phyloP scores from a whole-genome alignment of 2,329 filamentous ascomycete species.

The Clonostachys byssicola region DNA sequence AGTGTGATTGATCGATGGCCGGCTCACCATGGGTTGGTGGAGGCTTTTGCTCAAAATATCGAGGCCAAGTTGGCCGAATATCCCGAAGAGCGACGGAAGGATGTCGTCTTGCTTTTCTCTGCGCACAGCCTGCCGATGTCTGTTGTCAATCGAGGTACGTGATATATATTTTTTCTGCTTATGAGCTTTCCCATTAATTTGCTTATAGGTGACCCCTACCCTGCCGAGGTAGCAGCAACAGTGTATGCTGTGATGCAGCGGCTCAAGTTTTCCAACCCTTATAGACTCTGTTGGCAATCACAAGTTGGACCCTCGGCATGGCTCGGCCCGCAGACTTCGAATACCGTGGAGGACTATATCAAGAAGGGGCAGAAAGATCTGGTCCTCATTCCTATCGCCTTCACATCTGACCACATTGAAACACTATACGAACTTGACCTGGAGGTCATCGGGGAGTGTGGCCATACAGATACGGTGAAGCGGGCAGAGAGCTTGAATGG shows the following conservation, averaged over 20 bases:
- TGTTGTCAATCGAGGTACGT: constrained; percentile 66
- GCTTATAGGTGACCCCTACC: constrained; percentile 77
- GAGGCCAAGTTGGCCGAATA: constrained; percentile 82
- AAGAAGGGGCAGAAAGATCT: constrained; percentile 89
- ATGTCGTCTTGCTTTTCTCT: constrained; percentile 87
- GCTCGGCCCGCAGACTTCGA: constrained; percentile 89
- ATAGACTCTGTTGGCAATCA: constrained; percentile 95
- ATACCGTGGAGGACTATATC: constrained; percentile 84
- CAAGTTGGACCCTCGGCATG: constrained; percentile 94
- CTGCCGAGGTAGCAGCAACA: constrained; percentile 90
- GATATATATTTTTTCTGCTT: no score
- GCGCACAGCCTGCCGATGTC: constrained; percentile 96
- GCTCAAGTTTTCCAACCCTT: constrained; percentile 82
- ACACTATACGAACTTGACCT: constrained; percentile 91
- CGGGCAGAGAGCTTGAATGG: constrained; percentile 90
- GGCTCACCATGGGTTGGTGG: constrained; percentile 81
- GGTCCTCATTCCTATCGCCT: constrained; percentile 89
- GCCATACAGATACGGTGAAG: constrained; percentile 76
- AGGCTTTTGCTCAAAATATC: constrained; percentile 90
- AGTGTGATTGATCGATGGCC: constrained; percentile 99
- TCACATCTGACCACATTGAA: constrained; percentile 99
- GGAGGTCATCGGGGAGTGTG: constrained; percentile 88
- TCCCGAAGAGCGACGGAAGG: constrained; percentile 71
- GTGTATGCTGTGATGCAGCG: constrained; percentile 96
- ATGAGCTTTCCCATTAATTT: no score